These are phyloP conservation scores for Maudiozyma turicensis DNA, from an alignment of 805 yeast genomes.

Conservation along the genomic window DNA sequence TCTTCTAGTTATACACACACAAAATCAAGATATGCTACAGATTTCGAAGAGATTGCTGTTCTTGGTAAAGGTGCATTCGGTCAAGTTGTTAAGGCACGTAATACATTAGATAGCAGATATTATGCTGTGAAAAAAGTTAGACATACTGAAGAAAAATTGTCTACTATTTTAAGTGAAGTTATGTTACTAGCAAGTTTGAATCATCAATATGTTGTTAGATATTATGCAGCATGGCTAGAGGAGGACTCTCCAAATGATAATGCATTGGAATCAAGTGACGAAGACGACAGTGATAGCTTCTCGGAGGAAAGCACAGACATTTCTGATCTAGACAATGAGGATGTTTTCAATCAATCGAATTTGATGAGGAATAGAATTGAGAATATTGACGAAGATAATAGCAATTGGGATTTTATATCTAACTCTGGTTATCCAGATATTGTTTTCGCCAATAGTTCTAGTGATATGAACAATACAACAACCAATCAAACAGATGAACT, in stretches of 20 bases:
- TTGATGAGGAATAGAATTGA: constrained; percentile 25
- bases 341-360: constrained; percentile 22
- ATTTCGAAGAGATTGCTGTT: constrained; percentile 87
- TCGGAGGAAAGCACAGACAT: constrained; percentile 12
- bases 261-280: constrained; percentile 28
- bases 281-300: constrained; percentile 11
- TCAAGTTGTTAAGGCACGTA: constrained; percentile 94
- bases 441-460: constrained; percentile 39
- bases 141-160: constrained; percentile 69
- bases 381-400: constrained; percentile 11
- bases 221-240: constrained; percentile 96
- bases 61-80: constrained; percentile 96
- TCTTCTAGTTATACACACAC: constrained; percentile 24
- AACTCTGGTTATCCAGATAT: constrained; percentile 40
- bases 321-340: constrained; percentile 8
- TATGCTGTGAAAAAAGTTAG: constrained; percentile 90
- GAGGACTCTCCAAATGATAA: constrained; percentile 43
- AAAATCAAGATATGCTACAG: constrained; percentile 74
- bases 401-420: constrained; percentile 58
- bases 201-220: constrained; percentile 92
- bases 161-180: constrained; percentile 81
- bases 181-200: constrained; percentile 83
- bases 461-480: constrained; percentile 5
- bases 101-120: constrained; percentile 84
- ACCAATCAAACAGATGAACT: constrained; percentile 7